Evolutionary conservation across 73 alveolate species (phyloP), one percentile per base, ranked within the genome.

Genomic region (Vitrella brassicaformis): DNA sequence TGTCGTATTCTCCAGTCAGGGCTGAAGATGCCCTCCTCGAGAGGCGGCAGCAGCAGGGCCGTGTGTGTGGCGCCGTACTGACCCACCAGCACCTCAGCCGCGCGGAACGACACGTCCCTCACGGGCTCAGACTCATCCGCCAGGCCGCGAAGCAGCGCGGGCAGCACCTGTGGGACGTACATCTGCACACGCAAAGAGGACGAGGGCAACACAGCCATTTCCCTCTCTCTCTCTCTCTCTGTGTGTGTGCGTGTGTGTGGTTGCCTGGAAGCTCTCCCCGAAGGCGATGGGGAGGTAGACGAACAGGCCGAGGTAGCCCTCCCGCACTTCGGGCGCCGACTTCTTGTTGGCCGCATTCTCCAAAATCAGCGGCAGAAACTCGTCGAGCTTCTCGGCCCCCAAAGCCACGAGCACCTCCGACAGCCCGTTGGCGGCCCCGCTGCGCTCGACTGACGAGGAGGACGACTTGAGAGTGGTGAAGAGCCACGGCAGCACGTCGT

Each of bases 391-490:
- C 9, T 68, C 78, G 7, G 84, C 31, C 18, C 84, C 84, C 47
- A 66, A 67, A 7, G 84, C 84, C 84, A 78, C 69, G 68, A 78
- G 67, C 14, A 78, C 84, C 71, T 76, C 83, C 0, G 84, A 78
- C 26, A 78, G 68, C 0, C 84, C 84, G 27, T 78, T 75, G 1
- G 84, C 84, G 8, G 84, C 84, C 0, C 84, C 84, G 46, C 73
- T 69, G 32, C 84, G 71, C 78, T 78, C 84, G 31, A 78, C 84
- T 0, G 76, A 47, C 32, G 68, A 31, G 27, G 66, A 78, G 19
- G 78, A 27, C 22, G 84, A 78, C 30, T 69, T 68, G 32, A 27
- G 31, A 67, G 72, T 28, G 7, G 19, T 10, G 46, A 27, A 67
- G 18, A 67, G 72, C 91, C 87, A 82, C 67, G 30, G 79, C 0